Evolutionary conservation across 805 yeast genomes (phyloP), one percentile per base, ranked within the genome.

Genomic region (Saccharomycopsis fodiens): DNA sequence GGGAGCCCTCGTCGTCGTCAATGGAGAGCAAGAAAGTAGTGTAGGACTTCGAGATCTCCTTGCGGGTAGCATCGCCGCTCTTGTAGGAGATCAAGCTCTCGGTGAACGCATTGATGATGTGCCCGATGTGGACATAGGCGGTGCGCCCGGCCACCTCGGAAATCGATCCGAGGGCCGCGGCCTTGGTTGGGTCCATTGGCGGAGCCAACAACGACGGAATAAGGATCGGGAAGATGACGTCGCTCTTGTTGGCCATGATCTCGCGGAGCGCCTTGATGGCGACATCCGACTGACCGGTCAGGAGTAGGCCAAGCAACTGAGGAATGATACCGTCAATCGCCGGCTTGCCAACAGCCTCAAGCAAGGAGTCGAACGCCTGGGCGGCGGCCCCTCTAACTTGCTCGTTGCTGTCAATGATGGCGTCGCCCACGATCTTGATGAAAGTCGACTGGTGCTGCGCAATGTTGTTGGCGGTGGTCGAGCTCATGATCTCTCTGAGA

Each of bases 311-410:
- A 59, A 93, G 72, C 61, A 93, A 72, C 56, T 80, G 78, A 19
- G 98, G 99, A 54, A 93, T 69, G 52, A 93, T 74, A 56, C 85
- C 89, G 60, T 91, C 97, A 53, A 88, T 81, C 4, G 94, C 96
- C 38, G 73, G 72, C 56, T 82, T 82, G 46, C 97, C 97, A 54
- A 88, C 72, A 45, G 78, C 73, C 45, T 77, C 82, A 61, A 89
- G 96, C 56, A 88, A 78, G 4, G 79, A 80, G 56, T 93, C 97
- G 59, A 93, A 91, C 0, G 96, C 89, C 37, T 72, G 72, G 2
- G 96, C 96, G 17, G 98, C 95, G 13, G 96, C 83, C 57, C 78
- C 89, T 59, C 98, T 78, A 13, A 91, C 97, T 15, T 70, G 67
- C 3, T 78, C 70, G 45, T 81, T 75, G 8, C 78, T 63, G 57